phyloP scores from a whole-genome alignment of 768 basidiomycete genomes.

The Dendrothele bispora region DNA sequence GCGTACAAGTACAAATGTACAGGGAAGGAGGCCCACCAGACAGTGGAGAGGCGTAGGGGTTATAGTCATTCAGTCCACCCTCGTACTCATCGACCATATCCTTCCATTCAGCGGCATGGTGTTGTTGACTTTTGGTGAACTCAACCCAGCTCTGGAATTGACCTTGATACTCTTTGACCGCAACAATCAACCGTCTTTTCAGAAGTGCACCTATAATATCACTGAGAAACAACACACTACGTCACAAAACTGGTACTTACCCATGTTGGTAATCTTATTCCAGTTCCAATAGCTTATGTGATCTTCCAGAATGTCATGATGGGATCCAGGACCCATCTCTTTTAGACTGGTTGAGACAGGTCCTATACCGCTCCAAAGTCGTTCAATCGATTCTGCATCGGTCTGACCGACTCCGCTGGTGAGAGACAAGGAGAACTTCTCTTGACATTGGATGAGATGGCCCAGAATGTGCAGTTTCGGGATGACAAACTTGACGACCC shows the following conservation, averaged over 20 bases:
- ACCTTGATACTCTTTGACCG: background rate
- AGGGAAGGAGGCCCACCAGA: too few relatives aligned
- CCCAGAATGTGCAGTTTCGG: too few relatives aligned
- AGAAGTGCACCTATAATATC: background rate
- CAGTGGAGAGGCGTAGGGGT: too few relatives aligned
- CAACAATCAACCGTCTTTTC: background rate
- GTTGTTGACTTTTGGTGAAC: background rate
- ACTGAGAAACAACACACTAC: background rate
- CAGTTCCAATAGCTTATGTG: too few relatives aligned
- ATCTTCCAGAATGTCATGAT: too few relatives aligned
- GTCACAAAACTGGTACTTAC: conserved; percentile 5
- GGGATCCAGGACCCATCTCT: conserved; percentile 18
- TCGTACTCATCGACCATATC: background rate
- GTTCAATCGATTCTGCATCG: conserved; percentile 7
- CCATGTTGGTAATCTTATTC: conserved; percentile 7
- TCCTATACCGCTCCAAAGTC: conserved; percentile 10
- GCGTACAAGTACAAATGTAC: too few relatives aligned
- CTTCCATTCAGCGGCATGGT: background rate
- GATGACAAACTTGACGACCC: background rate
- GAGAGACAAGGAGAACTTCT: background rate
- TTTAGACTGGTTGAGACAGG: conserved; percentile 6
- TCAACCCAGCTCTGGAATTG: background rate
- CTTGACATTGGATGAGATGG: too few relatives aligned
- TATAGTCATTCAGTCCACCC: too few relatives aligned
- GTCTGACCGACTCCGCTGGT: background rate